Evolutionary conservation across 2,329 filamentous ascomycete species (phyloP).

Genomic region (Aureobasidium pullulans): DNA sequence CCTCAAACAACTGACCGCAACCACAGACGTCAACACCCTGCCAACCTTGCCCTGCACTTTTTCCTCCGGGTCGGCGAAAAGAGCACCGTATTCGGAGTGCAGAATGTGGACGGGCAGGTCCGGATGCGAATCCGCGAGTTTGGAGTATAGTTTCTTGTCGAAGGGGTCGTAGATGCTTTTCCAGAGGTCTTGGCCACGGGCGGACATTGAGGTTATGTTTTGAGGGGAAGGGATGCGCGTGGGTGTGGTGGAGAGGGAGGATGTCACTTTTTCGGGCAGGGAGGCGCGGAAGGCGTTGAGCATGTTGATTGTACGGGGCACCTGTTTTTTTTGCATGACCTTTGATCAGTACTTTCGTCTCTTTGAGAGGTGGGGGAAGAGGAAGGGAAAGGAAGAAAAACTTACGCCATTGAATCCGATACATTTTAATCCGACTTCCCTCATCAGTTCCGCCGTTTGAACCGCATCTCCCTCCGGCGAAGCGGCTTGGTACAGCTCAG

Average conservation of each 20-base stretch:
- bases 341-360: not conserved
- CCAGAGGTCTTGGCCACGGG: constrained; percentile 62
- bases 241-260: constrained; percentile 48
- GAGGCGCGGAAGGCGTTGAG: constrained; percentile 62
- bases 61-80: constrained; percentile 61
- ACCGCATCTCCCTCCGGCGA: constrained; percentile 29
- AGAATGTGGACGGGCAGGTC: constrained; percentile 77
- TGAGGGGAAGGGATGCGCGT: constrained; percentile 45
- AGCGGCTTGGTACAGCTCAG: constrained; percentile 48
- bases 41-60: constrained; percentile 50
- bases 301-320: constrained; percentile 77
- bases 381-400: not conserved
- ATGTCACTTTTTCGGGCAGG: constrained; percentile 51
- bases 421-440: constrained; percentile 68
- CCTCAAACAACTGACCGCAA: constrained; percentile 67
- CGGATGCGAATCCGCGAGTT: constrained; percentile 68
- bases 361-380: not conserved
- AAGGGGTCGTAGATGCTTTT: constrained; percentile 70
- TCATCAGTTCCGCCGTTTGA: constrained; percentile 61
- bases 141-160: constrained; percentile 61
- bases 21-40: constrained; percentile 61
- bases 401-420: constrained; percentile 67
- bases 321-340: constrained; percentile 33
- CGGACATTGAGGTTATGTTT: constrained; percentile 43
- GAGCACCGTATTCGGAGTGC: constrained; percentile 62